A percentile compares a stretch with the other conserved stretches of the same genome.
phyloP scores from a whole-genome alignment of 805 yeast species.

The Komagataella ulmi region DNA sequence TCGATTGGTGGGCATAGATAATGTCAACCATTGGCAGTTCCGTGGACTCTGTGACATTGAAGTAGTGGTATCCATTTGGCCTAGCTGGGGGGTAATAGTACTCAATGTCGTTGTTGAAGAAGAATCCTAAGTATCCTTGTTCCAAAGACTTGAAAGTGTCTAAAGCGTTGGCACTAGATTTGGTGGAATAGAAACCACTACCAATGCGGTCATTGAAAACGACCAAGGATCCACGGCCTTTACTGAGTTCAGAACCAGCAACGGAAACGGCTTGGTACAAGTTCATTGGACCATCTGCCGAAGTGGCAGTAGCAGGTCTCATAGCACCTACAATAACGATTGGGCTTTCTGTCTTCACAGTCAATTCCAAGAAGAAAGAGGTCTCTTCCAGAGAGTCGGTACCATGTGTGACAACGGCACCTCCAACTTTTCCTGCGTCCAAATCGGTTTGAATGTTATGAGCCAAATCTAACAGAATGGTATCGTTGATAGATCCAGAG shows the following conservation, averaged over 20 bases:
- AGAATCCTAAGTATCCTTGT: constrained; percentile 60
- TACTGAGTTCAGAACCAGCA: constrained; percentile 37
- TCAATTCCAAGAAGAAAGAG: constrained; percentile 45
- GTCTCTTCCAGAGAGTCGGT: constrained; percentile 61
- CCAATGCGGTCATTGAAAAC: constrained; percentile 58
- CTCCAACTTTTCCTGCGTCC: constrained; percentile 28
- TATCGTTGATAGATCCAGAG: constrained; percentile 40
- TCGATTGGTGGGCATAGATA: constrained; percentile 48
- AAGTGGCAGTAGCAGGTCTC: constrained; percentile 61
- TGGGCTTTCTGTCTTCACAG: constrained; percentile 29
- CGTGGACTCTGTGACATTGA: constrained; percentile 16
- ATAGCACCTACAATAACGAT: constrained; percentile 61
- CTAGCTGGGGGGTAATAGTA: constrained; percentile 50
- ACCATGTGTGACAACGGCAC: constrained; percentile 60
- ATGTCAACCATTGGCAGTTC: constrained; percentile 31
- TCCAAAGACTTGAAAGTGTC: constrained; percentile 56
- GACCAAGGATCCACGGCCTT: constrained; percentile 48
- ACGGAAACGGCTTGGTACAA: constrained; percentile 56
- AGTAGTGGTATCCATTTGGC: constrained; percentile 35
- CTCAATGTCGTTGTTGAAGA: constrained; percentile 52
- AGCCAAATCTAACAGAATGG: constrained; percentile 30
- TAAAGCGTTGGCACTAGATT: constrained; percentile 55
- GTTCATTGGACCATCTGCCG: constrained; percentile 66
- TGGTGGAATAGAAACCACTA: constrained; percentile 58
- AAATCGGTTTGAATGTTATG: constrained; percentile 30